phyloP scores from a whole-genome alignment of 2,329 filamentous ascomycete genomes.

The Penicillium sp. region DNA sequence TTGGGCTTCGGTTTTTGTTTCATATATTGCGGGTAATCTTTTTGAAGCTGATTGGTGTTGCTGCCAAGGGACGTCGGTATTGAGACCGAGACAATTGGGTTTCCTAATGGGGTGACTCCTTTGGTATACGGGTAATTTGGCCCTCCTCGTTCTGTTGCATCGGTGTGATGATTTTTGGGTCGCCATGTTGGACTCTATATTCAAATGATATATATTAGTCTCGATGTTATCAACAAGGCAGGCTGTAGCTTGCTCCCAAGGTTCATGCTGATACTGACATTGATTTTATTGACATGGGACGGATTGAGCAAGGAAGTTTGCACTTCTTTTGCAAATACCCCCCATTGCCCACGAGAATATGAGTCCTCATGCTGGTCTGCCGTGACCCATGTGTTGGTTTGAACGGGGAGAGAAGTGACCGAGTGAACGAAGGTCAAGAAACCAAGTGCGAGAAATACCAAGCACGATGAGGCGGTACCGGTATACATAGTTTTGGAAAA shows the following conservation, averaged over 20 bases:
- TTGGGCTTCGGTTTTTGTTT: neutral
- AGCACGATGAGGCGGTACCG: neutral
- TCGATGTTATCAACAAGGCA: neutral
- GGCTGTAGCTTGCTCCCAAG: too few relatives aligned
- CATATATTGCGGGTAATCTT: neutral
- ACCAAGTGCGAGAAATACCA: constrained; percentile 5
- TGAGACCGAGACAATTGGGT: constrained; percentile 14
- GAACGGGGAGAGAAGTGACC: constrained; percentile 16
- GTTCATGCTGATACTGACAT: constrained; percentile 7
- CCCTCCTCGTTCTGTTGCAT: neutral
- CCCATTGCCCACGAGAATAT: constrained; percentile 4
- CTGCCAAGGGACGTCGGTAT: constrained; percentile 8
- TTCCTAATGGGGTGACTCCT: neutral
- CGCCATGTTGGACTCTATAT: constrained; percentile 5
- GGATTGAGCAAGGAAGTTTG: neutral
- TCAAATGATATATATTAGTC: neutral
- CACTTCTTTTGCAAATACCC: constrained; percentile 5
- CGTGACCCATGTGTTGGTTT: constrained; percentile 12
- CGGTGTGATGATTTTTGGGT: neutral
- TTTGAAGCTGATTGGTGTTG: neutral
- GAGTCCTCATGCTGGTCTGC: constrained; percentile 1
- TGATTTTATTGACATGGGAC: neutral
- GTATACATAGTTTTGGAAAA: constrained; percentile 3
- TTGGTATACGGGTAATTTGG: constrained; percentile 4
- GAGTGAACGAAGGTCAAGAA: constrained; percentile 11